Percentiles rank a stretch among this genome's conserved stretches.
phyloP scores from a whole-genome alignment of 2,329 filamentous ascomycete genomes.

The Stachybotrys chartarum region DNA sequence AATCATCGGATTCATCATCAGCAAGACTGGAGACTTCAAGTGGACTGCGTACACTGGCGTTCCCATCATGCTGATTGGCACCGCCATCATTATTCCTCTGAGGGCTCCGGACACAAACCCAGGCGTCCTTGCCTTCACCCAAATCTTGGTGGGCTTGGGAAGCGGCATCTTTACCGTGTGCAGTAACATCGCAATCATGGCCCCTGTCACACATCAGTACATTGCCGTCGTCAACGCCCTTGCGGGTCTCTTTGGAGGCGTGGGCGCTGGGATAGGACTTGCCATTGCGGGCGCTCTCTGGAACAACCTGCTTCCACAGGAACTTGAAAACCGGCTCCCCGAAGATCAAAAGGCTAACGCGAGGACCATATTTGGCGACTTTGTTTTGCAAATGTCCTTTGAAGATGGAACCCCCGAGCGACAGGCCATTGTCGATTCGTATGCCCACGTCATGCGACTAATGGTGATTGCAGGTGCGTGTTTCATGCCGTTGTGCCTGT shows the following conservation, averaged over 20 bases:
- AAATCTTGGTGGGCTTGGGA: slow-evolving; percentile 42
- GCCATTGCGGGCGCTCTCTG: slow-evolving; percentile 29
- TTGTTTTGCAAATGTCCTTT: slow-evolving; percentile 26
- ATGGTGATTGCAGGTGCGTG: slow-evolving; percentile 27
- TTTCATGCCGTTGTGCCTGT: slow-evolving; percentile 24
- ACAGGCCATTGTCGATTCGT: slow-evolving; percentile 42
- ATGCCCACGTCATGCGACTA: slow-evolving; percentile 28
- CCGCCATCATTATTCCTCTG: slow-evolving; percentile 25
- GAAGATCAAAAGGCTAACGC: slow-evolving; percentile 17
- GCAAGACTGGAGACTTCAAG: slow-evolving; percentile 37
- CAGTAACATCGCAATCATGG: slow-evolving; percentile 49
- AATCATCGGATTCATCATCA: slow-evolving; percentile 35
- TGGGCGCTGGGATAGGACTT: slow-evolving; percentile 35
- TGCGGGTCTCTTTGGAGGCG: slow-evolving; percentile 30
- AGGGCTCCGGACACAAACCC: slow-evolving; percentile 24
- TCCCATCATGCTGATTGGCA: slow-evolving; percentile 44
- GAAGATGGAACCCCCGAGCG: slow-evolving; percentile 28
- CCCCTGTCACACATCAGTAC: slow-evolving; percentile 41
- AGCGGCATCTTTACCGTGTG: slow-evolving; percentile 44
- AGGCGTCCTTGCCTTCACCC: slow-evolving; percentile 39
- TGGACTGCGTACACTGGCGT: slow-evolving; percentile 28
- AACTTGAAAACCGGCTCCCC: slow-evolving; percentile 28
- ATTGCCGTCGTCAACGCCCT: slow-evolving; percentile 39
- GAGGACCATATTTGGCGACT: slow-evolving; percentile 32
- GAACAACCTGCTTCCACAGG: slow-evolving; percentile 25